phyloP scores from a whole-genome alignment of 805 yeast genomes.

The Kazachstania taianensis region DNA sequence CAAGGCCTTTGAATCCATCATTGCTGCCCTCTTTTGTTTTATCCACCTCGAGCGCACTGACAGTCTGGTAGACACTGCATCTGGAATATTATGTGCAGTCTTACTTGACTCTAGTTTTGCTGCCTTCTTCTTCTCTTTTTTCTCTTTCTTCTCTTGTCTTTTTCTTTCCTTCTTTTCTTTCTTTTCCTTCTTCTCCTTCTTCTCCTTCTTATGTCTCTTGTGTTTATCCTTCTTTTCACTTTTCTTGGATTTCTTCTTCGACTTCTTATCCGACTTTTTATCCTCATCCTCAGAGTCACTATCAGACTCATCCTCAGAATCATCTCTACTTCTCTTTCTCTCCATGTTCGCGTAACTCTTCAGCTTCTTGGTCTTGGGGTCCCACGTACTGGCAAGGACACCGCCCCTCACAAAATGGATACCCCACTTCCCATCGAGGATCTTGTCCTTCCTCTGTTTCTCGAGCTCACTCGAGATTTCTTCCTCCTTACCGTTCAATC shows the following conservation, averaged over 20 bases:
- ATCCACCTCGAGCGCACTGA: constrained; percentile 83
- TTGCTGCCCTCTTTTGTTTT: constrained; percentile 82
- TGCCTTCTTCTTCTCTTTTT: constrained; percentile 19
- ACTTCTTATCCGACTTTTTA: constrained; percentile 20
- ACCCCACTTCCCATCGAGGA: constrained; percentile 82
- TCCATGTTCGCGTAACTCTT: constrained; percentile 20
- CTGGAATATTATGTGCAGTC: constrained; percentile 16
- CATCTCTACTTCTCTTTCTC: constrained; percentile 26
- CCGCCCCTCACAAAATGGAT: constrained; percentile 82
- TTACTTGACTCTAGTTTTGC: constrained; percentile 21
- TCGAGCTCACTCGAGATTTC: constrained; percentile 56
- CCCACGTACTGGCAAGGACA: constrained; percentile 75
- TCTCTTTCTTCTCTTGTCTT: constrained; percentile 23
- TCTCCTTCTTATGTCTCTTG: constrained; percentile 21
- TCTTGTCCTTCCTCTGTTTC: constrained; percentile 53
- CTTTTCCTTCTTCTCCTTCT: constrained; percentile 25
- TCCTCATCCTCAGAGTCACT: constrained; percentile 22
- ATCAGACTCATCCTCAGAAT: constrained; percentile 21
- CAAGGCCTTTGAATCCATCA: constrained; percentile 77
- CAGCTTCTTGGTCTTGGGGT: constrained; percentile 40
- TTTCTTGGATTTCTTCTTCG: constrained; percentile 20
- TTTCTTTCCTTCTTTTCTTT: constrained; percentile 26
- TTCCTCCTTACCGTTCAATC: constrained; percentile 78
- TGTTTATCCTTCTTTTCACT: constrained; percentile 26
- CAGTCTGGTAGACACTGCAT: constrained; percentile 41